Evolutionary conservation across 305 asterid species (phyloP), one percentile per base, ranked within the genome.

Genomic region (Solanum hybrid): DNA sequence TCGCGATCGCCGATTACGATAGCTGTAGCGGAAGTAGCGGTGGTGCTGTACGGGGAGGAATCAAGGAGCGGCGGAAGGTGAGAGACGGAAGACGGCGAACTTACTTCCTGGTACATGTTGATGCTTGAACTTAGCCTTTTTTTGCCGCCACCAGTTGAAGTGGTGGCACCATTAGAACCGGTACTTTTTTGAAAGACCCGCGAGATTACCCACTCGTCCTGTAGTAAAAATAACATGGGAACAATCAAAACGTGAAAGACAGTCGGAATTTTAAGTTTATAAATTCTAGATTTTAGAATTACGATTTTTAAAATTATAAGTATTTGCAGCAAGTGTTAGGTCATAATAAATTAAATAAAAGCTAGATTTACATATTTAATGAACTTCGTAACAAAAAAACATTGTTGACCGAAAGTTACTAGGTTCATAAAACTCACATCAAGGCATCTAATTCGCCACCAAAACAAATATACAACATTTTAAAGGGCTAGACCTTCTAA

Each of bases 201-300:
- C 3, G 98, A 97, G 80, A 97, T 97, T 4, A 97, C 99, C 99
- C 99, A 97, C 91, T 97, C 99, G 26, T 96, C 99, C 99, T 97
- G 87, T 4, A 11, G 42, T 36, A 5, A 10, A 35, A 36, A 7
- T 5, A 78, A 9, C 1, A 9, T 5, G 0, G 1, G 3, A 2
- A 78, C 2, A 5, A 78, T 78, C 20, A 3, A 35, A 4, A 10
- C 7, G 5, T 10, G 5, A 0, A 78, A 5, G 9, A 11, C 5
- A 16, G 7, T 20, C 2, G 0, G 1, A 7, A 31, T 7, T 31
- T 32, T 1, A 76, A 8, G 2, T 75, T 16, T 8, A 8, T 16
- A 10, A 4, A 1, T 31, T 7, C 1, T 26, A 71, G 2, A 71
- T 5, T 69, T n/a, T 66, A 2, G 1, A 69, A 9, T 0, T 3